Conservation (phyloP, 129 eudicot species). For the Flaveria brownii region DNA sequence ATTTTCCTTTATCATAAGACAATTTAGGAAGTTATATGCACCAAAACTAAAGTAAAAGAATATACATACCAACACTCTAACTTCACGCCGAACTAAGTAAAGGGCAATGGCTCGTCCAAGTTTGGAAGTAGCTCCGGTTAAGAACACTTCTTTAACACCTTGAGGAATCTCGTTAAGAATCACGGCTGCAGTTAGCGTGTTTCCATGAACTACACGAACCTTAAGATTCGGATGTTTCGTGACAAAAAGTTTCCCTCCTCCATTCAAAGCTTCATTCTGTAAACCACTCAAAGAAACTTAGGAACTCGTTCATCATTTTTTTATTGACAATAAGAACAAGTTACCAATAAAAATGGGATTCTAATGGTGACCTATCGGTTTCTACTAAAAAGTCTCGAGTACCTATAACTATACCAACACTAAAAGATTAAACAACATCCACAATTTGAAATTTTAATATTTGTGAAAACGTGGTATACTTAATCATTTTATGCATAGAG, state of each 20-base stretch:
- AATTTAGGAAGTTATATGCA: not conserved
- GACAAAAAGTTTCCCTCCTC: slow-evolving; percentile 91
- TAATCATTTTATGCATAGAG: not conserved
- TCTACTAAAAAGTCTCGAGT: too few species aligned
- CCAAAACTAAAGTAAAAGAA: not conserved
- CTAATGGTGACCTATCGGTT: too few species aligned
- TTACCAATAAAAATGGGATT: too few species aligned
- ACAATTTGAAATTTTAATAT: not conserved
- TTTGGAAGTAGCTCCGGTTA: slow-evolving; percentile 89
- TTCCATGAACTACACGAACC: slow-evolving; percentile 89
- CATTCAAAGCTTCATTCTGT: slow-evolving; percentile 83
- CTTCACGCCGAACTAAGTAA: slow-evolving; percentile 62
- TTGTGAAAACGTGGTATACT: not conserved
- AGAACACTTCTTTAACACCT: slow-evolving; percentile 70
- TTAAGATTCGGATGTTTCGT: slow-evolving; percentile 73
- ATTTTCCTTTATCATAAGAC: not conserved
- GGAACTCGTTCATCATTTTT: not conserved
- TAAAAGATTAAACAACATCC: not conserved
- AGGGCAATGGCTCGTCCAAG: slow-evolving; percentile 95
- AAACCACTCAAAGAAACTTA: not conserved
- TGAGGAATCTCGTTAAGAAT: slow-evolving; percentile 67
- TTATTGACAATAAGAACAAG: too few species aligned
- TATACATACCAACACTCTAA: slow-evolving; percentile 64
- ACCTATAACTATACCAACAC: not conserved
- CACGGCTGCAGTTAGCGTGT: slow-evolving; percentile 83